These are phyloP conservation scores for Aspergillus proliferans DNA, from an alignment of 2,329 filamentous ascomycete genomes.

Conservation along the genomic window DNA sequence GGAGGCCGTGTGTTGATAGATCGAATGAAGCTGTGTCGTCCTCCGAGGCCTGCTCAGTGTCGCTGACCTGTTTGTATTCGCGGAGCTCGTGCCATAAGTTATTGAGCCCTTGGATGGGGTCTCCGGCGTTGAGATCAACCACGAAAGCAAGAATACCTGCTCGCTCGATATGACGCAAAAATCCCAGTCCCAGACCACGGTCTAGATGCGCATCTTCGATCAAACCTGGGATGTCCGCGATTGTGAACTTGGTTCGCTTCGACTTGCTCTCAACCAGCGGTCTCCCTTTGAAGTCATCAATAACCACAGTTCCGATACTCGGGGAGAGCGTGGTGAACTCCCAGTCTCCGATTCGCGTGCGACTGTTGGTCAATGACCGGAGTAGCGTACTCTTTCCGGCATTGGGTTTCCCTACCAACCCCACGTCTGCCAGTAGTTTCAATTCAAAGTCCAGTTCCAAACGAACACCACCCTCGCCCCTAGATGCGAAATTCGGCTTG, in stretches of 20 bases:
- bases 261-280: conserved; percentile 52
- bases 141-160: conserved; percentile 92
- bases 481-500: conserved; percentile 80
- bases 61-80: conserved; percentile 76
- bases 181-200: conserved; percentile 81
- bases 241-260: conserved; percentile 73
- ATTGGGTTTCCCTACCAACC: conserved; percentile 89
- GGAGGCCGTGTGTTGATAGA: conserved; percentile 19
- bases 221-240: conserved; percentile 92
- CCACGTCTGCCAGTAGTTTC: conserved; percentile 91
- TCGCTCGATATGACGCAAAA: conserved; percentile 88
- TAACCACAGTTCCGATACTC: conserved; percentile 90
- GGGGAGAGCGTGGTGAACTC: conserved; percentile 93
- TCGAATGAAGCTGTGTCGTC: conserved; percentile 55
- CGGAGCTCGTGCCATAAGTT: conserved; percentile 86
- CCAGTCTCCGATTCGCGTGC: conserved; percentile 87
- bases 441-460: conserved; percentile 82
- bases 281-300: conserved; percentile 78
- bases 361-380: conserved; percentile 78
- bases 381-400: conserved; percentile 92
- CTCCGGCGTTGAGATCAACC: conserved; percentile 71
- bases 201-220: conserved; percentile 91
- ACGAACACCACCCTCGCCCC: conserved; percentile 71
- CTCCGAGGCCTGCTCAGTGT: conserved; percentile 62
- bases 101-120: conserved; percentile 72